phyloP scores from a whole-genome alignment of 2,329 filamentous ascomycete genomes.

The Cryphonectria nitschkei region DNA sequence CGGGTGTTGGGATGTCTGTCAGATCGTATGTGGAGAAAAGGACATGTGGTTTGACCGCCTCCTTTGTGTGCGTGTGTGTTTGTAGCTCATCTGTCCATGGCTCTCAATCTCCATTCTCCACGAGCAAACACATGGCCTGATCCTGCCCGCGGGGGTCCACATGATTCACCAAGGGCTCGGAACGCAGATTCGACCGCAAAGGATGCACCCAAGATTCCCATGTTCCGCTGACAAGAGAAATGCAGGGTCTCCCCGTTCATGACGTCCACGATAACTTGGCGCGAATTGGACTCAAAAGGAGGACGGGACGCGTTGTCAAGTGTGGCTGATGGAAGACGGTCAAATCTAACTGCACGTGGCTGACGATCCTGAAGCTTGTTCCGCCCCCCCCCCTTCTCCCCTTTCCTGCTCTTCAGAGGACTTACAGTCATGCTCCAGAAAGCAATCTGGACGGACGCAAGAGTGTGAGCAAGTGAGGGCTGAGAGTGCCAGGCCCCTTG shows the following conservation, averaged over 20 bases:
- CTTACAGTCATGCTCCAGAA: background rate
- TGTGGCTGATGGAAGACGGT: background rate
- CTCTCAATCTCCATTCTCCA: background rate
- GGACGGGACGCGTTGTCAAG: background rate
- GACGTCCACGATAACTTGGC: background rate
- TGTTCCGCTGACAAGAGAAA: background rate
- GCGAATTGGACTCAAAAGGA: background rate
- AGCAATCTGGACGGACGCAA: background rate
- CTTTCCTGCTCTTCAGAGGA: background rate
- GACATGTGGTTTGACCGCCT: background rate
- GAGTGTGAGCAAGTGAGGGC: background rate
- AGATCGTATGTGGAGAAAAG: background rate
- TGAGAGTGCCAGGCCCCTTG: background rate
- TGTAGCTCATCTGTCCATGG: background rate
- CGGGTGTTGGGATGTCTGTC: background rate
- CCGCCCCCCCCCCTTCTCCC: too few species aligned
- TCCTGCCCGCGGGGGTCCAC: too few species aligned
- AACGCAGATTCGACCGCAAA: background rate
- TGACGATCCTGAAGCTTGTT: background rate
- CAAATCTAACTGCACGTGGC: background rate
- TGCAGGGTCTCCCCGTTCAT: background rate
- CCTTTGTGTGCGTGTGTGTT: background rate
- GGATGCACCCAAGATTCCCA: background rate
- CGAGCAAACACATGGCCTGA: background rate
- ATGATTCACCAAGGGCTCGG: background rate